Evolutionary conservation across 2,329 filamentous ascomycete genomes (phyloP).

Genomic region (Aspergillus ochraceus): DNA sequence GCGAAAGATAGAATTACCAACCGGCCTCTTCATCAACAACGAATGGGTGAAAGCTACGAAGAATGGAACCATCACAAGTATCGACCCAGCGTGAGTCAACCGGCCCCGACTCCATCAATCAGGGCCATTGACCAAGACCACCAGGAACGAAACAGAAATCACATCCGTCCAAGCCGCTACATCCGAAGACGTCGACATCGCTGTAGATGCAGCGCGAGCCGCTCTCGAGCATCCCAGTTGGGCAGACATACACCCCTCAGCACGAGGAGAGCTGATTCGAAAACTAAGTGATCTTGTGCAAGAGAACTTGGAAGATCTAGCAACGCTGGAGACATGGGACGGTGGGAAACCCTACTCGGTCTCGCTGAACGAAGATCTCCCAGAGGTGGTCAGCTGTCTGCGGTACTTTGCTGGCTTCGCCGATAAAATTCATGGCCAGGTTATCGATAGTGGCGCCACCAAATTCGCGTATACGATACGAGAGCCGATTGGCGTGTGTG

Average conservation of each 20-base stretch:
- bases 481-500: constrained; percentile 77
- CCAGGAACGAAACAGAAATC: not conserved
- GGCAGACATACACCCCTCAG: constrained; percentile 64
- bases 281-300: constrained; percentile 79
- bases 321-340: constrained; percentile 68
- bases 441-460: constrained; percentile 71
- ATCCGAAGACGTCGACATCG: constrained; percentile 66
- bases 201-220: constrained; percentile 79
- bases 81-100: no score
- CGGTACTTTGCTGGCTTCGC: constrained; percentile 88
- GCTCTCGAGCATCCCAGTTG: constrained; percentile 72
- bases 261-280: constrained; percentile 65
- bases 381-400: constrained; percentile 58
- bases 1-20: no score
- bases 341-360: constrained; percentile 41
- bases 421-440: constrained; percentile 91
- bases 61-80: no score
- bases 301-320: constrained; percentile 63
- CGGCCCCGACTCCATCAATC: no score
- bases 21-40: no score
- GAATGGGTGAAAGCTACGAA: no score
- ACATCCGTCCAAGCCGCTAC: not conserved
- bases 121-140: no score
- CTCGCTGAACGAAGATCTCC: constrained; percentile 65
- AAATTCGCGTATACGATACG: constrained; percentile 80